A percentile compares a stretch with the other conserved stretches of the same genome.
These are phyloP conservation scores for Turritis glabra DNA, from an alignment of 345 rosid species.

Conservation along the genomic window DNA sequence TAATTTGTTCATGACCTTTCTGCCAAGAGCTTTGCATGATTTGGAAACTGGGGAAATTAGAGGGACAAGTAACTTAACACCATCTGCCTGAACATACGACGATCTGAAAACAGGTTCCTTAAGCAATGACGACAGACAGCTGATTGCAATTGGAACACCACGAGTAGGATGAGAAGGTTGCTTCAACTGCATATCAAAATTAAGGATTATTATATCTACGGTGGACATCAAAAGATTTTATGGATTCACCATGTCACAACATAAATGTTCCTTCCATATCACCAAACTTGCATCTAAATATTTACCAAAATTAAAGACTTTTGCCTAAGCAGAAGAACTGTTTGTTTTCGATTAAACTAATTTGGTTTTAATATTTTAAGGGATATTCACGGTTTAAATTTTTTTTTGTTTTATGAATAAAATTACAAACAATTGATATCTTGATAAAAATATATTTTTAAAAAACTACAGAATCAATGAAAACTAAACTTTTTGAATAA, in stretches of 20 bases:
- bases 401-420: no score
- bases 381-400: no score
- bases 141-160: constrained; percentile 72
- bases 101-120: constrained; percentile 89
- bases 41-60: constrained; percentile 58
- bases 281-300: not conserved
- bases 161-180: constrained; percentile 86
- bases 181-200: constrained; percentile 57
- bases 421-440: no score
- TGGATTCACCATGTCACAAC: not conserved
- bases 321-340: not conserved
- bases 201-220: constrained; percentile 24
- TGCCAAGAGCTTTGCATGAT: not conserved
- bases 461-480: no score
- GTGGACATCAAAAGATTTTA: constrained; percentile 3
- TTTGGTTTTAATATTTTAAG: no score
- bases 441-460: no score
- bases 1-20: not conserved
- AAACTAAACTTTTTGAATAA: no score
- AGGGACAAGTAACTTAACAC: constrained; percentile 85
- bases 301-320: not conserved
- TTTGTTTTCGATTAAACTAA: not conserved
- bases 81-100: constrained; percentile 86
- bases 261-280: not conserved
- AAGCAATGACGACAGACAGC: constrained; percentile 69